These are phyloP conservation scores for Postia placenta DNA, from an alignment of 768 basidiomycete species.

Conservation along the genomic window DNA sequence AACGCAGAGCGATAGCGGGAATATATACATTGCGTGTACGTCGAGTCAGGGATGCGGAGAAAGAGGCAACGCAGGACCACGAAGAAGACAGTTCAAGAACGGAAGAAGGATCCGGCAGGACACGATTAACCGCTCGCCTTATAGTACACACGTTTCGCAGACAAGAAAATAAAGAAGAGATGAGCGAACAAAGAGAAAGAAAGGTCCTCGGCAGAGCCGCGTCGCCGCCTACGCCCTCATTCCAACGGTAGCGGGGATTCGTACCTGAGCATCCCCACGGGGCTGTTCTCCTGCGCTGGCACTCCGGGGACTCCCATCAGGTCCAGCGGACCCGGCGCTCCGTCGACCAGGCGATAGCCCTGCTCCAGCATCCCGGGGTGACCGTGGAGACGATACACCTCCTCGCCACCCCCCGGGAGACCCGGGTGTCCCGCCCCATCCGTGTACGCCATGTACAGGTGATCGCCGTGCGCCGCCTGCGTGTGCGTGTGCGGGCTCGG, in stretches of 20 bases:
- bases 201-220: neutral
- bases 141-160: neutral
- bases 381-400: neutral
- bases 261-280: slow-evolving; percentile 21
- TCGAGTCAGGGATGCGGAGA: neutral
- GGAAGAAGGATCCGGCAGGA: neutral
- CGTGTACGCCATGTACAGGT: slow-evolving; percentile 6
- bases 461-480: slow-evolving; percentile 9
- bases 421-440: slow-evolving; percentile 3
- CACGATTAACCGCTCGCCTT: slow-evolving; percentile 3
- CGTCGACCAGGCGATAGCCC: slow-evolving; percentile 14
- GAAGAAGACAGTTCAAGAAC: neutral
- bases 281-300: slow-evolving; percentile 10
- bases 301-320: slow-evolving; percentile 15
- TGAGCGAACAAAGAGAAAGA: neutral
- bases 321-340: slow-evolving; percentile 16
- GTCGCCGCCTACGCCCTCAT: slow-evolving; percentile 21
- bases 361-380: slow-evolving; percentile 5
- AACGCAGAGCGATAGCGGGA: neutral
- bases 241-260: slow-evolving; percentile 24
- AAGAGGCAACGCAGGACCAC: neutral
- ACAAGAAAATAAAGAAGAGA: too few relatives aligned
- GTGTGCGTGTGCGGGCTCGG: slow-evolving; percentile 6
- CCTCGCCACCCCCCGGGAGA: slow-evolving; percentile 3
- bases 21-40: neutral